Evolutionary conservation across 805 yeast species (phyloP).

Genomic region (Ogataea methanolica): DNA sequence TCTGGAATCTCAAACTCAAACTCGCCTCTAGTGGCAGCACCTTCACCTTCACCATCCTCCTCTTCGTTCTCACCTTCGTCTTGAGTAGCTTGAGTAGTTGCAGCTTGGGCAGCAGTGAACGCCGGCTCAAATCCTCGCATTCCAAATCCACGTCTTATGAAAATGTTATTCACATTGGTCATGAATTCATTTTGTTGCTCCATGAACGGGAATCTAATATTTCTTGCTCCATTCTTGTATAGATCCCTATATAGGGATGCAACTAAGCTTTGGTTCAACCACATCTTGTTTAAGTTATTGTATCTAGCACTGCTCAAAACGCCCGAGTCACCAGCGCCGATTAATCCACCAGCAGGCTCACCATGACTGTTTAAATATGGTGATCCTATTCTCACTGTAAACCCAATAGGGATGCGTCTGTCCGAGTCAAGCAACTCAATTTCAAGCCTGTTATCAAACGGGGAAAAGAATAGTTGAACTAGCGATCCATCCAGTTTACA

Average conservation of each 20-base stretch:
- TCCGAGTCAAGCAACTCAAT: constrained; percentile 16
- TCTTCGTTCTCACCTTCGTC: constrained; percentile 7
- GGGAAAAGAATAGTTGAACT: constrained; percentile 23
- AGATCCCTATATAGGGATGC: constrained; percentile 13
- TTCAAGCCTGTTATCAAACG: constrained; percentile 8
- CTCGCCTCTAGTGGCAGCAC: constrained; percentile 17
- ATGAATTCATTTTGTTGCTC: too few species aligned
- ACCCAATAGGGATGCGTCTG: constrained; percentile 1
- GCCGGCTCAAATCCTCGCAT: too few species aligned
- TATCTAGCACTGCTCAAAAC: constrained; percentile 49
- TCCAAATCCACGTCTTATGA: too few species aligned
- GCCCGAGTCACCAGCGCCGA: constrained; percentile 53
- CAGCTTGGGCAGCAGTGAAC: too few species aligned
- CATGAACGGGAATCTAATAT: too few species aligned
- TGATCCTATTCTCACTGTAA: constrained; percentile 37
- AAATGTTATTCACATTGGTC: too few species aligned
- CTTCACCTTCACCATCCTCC: constrained; percentile 8
- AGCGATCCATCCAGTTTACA: constrained; percentile 21
- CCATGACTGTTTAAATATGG: constrained; percentile 77
- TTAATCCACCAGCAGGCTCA: constrained; percentile 56
- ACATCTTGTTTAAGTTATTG: constrained; percentile 49
- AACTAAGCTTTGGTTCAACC: constrained; percentile 45
- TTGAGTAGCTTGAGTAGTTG: constrained; percentile 3
- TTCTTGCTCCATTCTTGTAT: background rate
- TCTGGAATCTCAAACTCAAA: constrained; percentile 4